These are phyloP conservation scores for Filobasidium floriforme DNA, from an alignment of 768 basidiomycete genomes.

Conservation along the genomic window DNA sequence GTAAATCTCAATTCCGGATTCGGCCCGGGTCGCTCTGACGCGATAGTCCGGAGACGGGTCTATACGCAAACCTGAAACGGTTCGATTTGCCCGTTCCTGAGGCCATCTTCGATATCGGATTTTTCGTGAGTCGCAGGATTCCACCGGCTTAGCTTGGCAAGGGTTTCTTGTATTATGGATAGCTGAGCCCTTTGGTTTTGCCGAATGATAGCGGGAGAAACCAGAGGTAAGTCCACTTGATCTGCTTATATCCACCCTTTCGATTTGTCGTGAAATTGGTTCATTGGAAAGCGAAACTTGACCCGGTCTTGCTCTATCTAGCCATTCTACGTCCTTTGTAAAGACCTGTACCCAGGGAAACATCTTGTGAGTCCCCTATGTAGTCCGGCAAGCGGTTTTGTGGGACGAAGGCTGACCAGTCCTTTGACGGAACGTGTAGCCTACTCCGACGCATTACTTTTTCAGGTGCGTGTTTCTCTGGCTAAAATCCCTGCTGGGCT, in stretches of 20 bases:
- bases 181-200: background rate
- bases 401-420: background rate
- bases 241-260: no score
- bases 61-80: conserved; percentile 47
- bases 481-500: no score
- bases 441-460: conserved; percentile 84
- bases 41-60: conserved; percentile 70
- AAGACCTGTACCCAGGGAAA: conserved; percentile 74
- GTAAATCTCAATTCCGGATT: no score
- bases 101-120: conserved; percentile 87
- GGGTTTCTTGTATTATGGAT: background rate
- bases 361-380: conserved; percentile 23
- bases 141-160: no score
- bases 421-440: conserved; percentile 52
- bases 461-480: conserved; percentile 46
- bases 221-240: conserved; percentile 53
- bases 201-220: conserved; percentile 48
- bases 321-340: conserved; percentile 74
- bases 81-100: conserved; percentile 69
- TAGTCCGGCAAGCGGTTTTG: no score
- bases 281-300: no score
- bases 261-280: no score
- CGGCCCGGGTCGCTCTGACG: no score
- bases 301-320: conserved; percentile 1
- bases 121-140: conserved; percentile 52